A percentile compares a stretch with the other conserved stretches of the same genome.
Conservation (phyloP, 345 rosid species). For the Eucalyptus pauciflora region DNA sequence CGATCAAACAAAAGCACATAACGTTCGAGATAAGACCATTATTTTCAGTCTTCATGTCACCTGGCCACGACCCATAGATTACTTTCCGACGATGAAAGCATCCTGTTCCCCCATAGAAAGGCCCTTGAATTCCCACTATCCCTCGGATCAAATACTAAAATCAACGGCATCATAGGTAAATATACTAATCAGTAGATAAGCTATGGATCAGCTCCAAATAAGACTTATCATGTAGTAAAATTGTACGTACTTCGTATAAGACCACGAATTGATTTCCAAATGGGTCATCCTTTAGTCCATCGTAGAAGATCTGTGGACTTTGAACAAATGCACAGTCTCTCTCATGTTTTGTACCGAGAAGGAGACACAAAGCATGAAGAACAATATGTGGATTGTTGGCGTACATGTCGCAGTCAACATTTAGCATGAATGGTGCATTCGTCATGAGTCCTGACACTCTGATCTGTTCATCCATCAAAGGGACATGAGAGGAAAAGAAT, state of each 20-base stretch:
- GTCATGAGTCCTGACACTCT: slow-evolving; percentile 63
- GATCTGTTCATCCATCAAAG: slow-evolving; percentile 4
- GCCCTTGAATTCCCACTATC: slow-evolving; percentile 43
- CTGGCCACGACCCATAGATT: slow-evolving; percentile 35
- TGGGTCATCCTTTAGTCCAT: slow-evolving; percentile 16
- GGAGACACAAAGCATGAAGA: slow-evolving; percentile 41
- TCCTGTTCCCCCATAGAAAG: slow-evolving; percentile 41
- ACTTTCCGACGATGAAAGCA: slow-evolving; percentile 52
- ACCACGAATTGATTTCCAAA: slow-evolving; percentile 16
- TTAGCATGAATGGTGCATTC: slow-evolving; percentile 60
- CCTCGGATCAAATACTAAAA: slow-evolving; percentile 23
- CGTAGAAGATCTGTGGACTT: slow-evolving; percentile 36
- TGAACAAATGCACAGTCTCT: slow-evolving; percentile 36
- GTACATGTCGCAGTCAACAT: slow-evolving; percentile 73
- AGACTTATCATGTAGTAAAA: neutral
- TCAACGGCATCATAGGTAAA: neutral
- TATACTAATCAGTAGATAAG: no score
- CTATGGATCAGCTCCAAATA: neutral
- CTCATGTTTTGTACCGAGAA: slow-evolving; percentile 7
- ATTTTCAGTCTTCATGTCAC: slow-evolving; percentile 1
- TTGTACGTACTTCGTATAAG: slow-evolving; percentile 1
- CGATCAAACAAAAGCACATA: neutral
- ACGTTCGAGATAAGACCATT: neutral
- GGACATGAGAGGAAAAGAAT: neutral
- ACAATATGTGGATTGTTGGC: slow-evolving; percentile 36